These are phyloP conservation scores for Paraurostyla sp. DNA, from an alignment of 73 alveolate species.

Conservation along the genomic window DNA sequence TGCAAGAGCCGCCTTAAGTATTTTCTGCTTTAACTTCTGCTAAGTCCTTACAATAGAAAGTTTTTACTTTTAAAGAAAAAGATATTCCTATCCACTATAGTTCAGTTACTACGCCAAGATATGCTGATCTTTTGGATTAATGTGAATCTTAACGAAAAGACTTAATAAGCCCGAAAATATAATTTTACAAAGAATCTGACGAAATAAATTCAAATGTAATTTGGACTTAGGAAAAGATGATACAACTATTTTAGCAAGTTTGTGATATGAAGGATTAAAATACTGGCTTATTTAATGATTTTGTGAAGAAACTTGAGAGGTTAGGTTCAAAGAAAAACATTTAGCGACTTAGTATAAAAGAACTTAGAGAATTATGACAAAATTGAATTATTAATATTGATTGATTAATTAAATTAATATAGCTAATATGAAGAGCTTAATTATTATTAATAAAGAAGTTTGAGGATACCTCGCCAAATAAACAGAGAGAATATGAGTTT, in stretches of 20 bases:
- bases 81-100: no score
- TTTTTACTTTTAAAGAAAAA: no score
- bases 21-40: no score
- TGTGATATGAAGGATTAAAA: background rate
- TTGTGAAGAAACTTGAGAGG: background rate
- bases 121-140: no score
- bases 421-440: constrained; percentile 56
- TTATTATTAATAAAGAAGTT: constrained; percentile 60
- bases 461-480: constrained; percentile 61
- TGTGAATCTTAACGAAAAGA: no score
- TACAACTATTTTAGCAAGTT: background rate
- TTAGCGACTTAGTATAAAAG: background rate
- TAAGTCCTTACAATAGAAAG: no score
- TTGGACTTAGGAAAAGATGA: background rate
- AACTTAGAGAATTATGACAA: background rate
- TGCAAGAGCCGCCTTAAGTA: no score
- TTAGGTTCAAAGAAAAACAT: background rate
- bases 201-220: background rate
- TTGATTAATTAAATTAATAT: constrained; percentile 9
- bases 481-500: constrained; percentile 60
- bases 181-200: background rate
- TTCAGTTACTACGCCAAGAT: no score
- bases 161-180: background rate
- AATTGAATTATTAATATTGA: background rate
- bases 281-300: background rate